Evolutionary conservation across 371 early-diverging fungal species (phyloP).

Genomic region (Mycotypha africana): DNA sequence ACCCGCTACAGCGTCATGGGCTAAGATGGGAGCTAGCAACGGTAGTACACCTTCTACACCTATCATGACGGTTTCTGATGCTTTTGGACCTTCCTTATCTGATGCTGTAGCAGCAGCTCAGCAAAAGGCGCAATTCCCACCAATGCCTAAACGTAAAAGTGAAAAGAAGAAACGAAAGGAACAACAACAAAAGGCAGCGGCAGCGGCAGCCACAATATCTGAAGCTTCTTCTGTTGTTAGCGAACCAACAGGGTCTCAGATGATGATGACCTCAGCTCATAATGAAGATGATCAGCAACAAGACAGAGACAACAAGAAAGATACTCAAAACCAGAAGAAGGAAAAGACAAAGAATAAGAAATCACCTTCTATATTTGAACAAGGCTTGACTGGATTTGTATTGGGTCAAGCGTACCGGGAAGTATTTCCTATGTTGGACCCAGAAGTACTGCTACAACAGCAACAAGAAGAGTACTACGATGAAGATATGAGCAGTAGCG

Average conservation of each 20-base stretch:
- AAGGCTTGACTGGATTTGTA: conserved; percentile 28
- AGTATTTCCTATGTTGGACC: conserved; percentile 14
- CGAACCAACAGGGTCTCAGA: too few relatives aligned
- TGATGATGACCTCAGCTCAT: neutral
- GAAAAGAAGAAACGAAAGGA: conserved; percentile 17
- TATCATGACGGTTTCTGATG: conserved; percentile 7
- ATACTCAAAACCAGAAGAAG: neutral
- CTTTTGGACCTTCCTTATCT: conserved; percentile 40
- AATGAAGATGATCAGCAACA: neutral
- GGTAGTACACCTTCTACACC: conserved; percentile 33
- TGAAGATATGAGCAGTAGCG: conserved; percentile 6
- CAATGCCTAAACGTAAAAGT: conserved; percentile 12
- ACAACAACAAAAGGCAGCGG: conserved; percentile 8
- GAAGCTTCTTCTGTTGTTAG: neutral
- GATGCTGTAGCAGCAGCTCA: conserved; percentile 37
- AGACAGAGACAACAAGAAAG: too few relatives aligned
- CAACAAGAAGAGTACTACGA: conserved; percentile 6
- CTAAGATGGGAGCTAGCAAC: conserved; percentile 21
- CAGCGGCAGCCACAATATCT: neutral
- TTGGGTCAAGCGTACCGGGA: conserved; percentile 30
- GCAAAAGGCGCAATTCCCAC: conserved; percentile 9
- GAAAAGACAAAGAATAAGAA: neutral
- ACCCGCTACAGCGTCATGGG: conserved; percentile 64
- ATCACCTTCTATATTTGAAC: conserved; percentile 3
- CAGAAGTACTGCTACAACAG: conserved; percentile 1